Evolutionary conservation across 345 rosid genomes (phyloP).

Genomic region (Linum usitatissimum): DNA sequence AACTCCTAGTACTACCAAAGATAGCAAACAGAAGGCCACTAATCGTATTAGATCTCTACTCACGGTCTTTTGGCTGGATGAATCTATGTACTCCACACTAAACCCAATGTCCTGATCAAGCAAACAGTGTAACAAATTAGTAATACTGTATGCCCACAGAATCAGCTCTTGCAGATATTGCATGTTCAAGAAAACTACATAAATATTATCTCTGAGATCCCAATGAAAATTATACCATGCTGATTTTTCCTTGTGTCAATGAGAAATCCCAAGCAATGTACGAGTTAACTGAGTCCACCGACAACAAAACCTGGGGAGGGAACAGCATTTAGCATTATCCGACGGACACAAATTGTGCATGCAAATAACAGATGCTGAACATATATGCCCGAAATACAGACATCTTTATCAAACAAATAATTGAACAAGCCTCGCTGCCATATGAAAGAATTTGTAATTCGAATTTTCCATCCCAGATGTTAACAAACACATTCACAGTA

Average conservation of each 20-base stretch:
- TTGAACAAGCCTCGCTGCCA: no score
- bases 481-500: no score
- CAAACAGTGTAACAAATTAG: constrained; percentile 7
- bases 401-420: neutral
- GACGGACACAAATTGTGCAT: neutral
- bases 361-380: neutral
- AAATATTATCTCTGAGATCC: constrained; percentile 9
- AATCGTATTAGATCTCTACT: constrained; percentile 23
- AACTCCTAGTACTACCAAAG: neutral
- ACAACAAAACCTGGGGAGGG: constrained; percentile 50
- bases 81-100: constrained; percentile 67
- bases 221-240: constrained; percentile 40
- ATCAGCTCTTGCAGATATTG: neutral
- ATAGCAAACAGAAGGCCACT: neutral
- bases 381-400: neutral
- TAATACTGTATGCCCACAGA: neutral
- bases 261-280: constrained; percentile 97
- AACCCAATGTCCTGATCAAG: constrained; percentile 81
- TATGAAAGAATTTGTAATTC: no score
- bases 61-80: constrained; percentile 64
- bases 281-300: constrained; percentile 80
- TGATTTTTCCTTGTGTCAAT: constrained; percentile 71
- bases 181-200: neutral
- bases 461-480: no score
- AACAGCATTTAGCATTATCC: constrained; percentile 5